Evolutionary conservation across 768 basidiomycete genomes (phyloP), one percentile per base, ranked within the genome.

Genomic region (Pleurotus citrinopileatus): DNA sequence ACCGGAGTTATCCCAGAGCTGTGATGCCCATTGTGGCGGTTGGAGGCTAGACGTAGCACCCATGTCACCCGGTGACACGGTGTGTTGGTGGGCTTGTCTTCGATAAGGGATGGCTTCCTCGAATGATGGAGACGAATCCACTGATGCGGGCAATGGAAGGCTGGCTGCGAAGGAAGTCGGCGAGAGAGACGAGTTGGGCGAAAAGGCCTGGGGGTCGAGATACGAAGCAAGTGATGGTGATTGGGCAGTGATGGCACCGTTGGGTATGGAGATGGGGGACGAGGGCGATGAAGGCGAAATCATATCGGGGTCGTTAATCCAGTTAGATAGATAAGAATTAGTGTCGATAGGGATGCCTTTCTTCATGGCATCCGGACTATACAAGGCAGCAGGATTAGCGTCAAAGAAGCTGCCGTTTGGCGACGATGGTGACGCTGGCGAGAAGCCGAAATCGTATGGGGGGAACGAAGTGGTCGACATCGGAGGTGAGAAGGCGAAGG

Each of bases 21-120:
- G 84, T 7, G 82, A 69, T 12, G 82, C 83, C 88, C 88, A 90
- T 1, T 73, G 61, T 1, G 88, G 87, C 3, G 84, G 73, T 50
- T 73, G 75, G 23, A 82, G 17, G 29, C 13, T 32, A 13, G 29
- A 6, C 29, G 29, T 67, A 27, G 83, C n/a, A 34, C 32, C 77
- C 4, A 80, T 81, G 42, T 87, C 84, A 15, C 76, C 73, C 13
- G 87, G 83, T 5, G 86, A 83, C 54, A 84, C 75, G 1, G 87
- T 84, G 23, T 75, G 72, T 50, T 74, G 77, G 36, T 75, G 69
- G 17, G n/a, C 17, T 34, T 32, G 48, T 23, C 38, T 70, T 69
- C 13, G 60, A 43, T 27, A 45, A 65, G 58, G 57, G 73, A 64
- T 59, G 67, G 67, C 48, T 23, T 78, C 81, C 29, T 82, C 81